Percentiles rank a stretch among this genome's conserved stretches.
Evolutionary conservation across 1,284 basidiomycete species (phyloP).

Genomic region (Rhodotorula sp.): DNA sequence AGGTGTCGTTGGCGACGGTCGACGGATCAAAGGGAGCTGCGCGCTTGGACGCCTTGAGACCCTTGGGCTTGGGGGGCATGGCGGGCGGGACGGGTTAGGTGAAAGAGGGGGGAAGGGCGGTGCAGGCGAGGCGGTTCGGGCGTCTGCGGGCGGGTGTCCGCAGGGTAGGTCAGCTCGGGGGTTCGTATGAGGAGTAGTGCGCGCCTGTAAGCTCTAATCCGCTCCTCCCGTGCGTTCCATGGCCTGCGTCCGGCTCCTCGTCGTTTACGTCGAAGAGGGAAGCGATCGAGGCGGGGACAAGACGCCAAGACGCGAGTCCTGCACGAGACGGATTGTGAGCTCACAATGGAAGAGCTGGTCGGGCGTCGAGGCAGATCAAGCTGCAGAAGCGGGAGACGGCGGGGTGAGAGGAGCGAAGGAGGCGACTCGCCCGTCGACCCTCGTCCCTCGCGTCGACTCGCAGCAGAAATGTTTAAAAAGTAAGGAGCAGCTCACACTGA

Average conservation of each 20-base stretch:
- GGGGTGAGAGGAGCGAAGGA: neutral
- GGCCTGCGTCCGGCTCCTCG: too few relatives aligned
- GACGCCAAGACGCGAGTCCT: neutral
- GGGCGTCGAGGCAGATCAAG: neutral
- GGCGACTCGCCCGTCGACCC: too few relatives aligned
- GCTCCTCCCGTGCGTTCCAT: too few relatives aligned
- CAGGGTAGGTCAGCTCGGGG: too few relatives aligned
- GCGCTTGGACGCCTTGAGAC: constrained; percentile 33
- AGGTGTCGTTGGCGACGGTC: neutral
- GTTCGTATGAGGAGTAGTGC: too few relatives aligned
- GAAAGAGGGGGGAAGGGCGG: neutral
- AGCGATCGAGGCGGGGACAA: neutral
- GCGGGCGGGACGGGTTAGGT: neutral
- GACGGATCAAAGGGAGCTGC: constrained; percentile 22
- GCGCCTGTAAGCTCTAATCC: too few relatives aligned
- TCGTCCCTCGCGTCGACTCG: neutral
- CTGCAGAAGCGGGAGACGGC: neutral
- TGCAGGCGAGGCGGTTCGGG: neutral
- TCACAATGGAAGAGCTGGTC: neutral
- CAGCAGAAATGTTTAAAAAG: constrained; percentile 51
- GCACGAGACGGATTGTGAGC: neutral
- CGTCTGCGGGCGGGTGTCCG: too few relatives aligned
- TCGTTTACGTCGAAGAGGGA: neutral
- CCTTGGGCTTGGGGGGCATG: constrained; percentile 35
- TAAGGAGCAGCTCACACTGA: constrained; percentile 19